These are phyloP conservation scores for Alliaria petiolata DNA, from an alignment of 345 rosid species.

Conservation along the genomic window DNA sequence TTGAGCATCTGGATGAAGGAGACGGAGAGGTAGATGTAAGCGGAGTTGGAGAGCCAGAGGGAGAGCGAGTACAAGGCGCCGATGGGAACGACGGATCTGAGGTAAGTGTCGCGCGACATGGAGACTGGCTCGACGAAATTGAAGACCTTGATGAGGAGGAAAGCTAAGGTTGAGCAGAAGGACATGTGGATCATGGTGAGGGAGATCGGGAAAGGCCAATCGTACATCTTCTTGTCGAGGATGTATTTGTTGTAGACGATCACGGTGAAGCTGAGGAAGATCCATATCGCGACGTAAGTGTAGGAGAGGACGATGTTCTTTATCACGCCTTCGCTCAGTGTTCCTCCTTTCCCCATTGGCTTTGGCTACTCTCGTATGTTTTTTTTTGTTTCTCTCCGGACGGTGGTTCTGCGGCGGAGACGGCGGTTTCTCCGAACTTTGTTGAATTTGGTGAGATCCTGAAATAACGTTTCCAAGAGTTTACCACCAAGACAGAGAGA, in stretches of 20 bases:
- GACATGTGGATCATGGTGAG: constrained; percentile 99
- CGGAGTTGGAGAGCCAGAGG: constrained; percentile 92
- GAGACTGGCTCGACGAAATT: constrained; percentile 87
- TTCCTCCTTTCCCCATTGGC: constrained; percentile 97
- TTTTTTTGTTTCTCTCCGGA: not conserved
- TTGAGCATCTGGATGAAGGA: constrained; percentile 96
- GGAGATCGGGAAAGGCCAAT: constrained; percentile 93
- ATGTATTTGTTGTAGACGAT: constrained; percentile 98
- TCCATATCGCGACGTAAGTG: constrained; percentile 90
- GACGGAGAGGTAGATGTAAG: constrained; percentile 90
- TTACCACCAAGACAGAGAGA: constrained; percentile 6
- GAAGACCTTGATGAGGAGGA: constrained; percentile 84
- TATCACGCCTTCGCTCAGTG: constrained; percentile 73
- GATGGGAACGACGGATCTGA: constrained; percentile 86
- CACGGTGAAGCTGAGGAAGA: constrained; percentile 97
- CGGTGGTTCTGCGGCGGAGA: constrained; percentile 21
- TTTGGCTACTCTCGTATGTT: not conserved
- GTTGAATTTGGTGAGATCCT: constrained; percentile 21
- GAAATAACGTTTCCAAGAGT: constrained; percentile 2
- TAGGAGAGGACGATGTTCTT: constrained; percentile 87
- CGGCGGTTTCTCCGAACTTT: not conserved
- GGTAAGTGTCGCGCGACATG: constrained; percentile 73
- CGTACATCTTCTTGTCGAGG: constrained; percentile 94
- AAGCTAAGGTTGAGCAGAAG: constrained; percentile 79
- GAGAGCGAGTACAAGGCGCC: constrained; percentile 87